Base-by-base conservation (phyloP, 352 stramenopile genomes). In the Globisporangium emineosum region DNA sequence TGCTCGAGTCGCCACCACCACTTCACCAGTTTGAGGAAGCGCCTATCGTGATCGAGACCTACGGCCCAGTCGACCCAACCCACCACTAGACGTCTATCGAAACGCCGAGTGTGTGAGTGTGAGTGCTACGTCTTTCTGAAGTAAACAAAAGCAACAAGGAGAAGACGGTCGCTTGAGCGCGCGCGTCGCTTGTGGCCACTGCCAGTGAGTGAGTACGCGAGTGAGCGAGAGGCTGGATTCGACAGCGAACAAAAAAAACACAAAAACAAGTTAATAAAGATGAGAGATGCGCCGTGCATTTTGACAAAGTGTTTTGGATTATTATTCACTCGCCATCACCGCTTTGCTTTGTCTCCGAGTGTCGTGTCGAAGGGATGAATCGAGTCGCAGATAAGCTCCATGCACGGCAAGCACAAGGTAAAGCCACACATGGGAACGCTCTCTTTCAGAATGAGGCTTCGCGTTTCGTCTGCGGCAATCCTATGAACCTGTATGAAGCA, bases 21-120 rank as follows among this genome's bases (percentile, higher is more conserved):
- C 61, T 95, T 75, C 88, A 96, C 73, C 88, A 96, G 83, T 96
- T 96, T 64, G 85, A 94, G 35, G 88, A 96, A 67, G 75, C 86
- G 15, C 88, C 88, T 58, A 79, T 96, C 63, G 81, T 96, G 69
- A 86, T 96, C 42, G 88, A 96, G 76, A 95, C 86, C 51, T 94
- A 88, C 70, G 88, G 85, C 71, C 76, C 87, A 65, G 77, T 93
- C 55, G 88, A 96, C 75, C 88, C 87, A 37, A 88, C 81, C 70
- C 67, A 78, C 73, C 78, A 96, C 76, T 89, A 90, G 74, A 81
- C 54, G 5, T 50, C 12, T 42, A 19, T 47, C 4, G 12, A 45
- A 9, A 2, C 2, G 52, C 15, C 55, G 23, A 33, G 37, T 66
- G 27, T 37, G 52, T 56, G 37, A 42, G 29, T 40, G 52, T 25